These are phyloP conservation scores for Lineolata rhizophorae DNA, from an alignment of 495 filamentous ascomycete species.

Conservation along the genomic window DNA sequence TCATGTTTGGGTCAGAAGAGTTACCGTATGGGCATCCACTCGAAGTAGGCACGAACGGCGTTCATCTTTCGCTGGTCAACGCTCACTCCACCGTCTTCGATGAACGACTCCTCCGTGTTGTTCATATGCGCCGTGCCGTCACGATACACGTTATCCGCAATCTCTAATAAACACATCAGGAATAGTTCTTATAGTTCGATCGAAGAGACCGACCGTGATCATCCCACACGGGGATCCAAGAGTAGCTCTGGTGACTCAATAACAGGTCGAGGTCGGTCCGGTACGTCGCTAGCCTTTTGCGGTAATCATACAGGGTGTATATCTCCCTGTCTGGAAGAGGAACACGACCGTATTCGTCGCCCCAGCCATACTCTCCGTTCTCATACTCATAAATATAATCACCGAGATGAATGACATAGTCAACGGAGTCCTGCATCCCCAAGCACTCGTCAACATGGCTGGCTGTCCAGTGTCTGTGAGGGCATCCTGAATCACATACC, in stretches of 20 bases:
- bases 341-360: slow-evolving; percentile 26
- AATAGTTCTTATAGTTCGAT: background rate
- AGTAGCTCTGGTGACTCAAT: slow-evolving; percentile 31
- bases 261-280: slow-evolving; percentile 38
- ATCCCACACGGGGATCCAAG: slow-evolving; percentile 54
- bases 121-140: slow-evolving; percentile 29
- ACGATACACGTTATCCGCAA: slow-evolving; percentile 40
- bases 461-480: background rate
- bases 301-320: slow-evolving; percentile 31
- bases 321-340: slow-evolving; percentile 30
- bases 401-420: slow-evolving; percentile 42
- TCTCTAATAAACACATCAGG: slow-evolving; percentile 24
- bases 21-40: slow-evolving; percentile 32
- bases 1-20: no score
- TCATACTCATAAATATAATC: slow-evolving; percentile 50
- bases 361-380: slow-evolving; percentile 34
- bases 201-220: slow-evolving; percentile 39
- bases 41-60: slow-evolving; percentile 47
- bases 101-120: slow-evolving; percentile 39
- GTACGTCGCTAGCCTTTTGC: slow-evolving; percentile 37
- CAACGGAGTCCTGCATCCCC: slow-evolving; percentile 26
- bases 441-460: background rate
- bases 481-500: background rate
- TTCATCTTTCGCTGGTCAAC: slow-evolving; percentile 48
- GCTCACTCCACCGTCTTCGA: slow-evolving; percentile 32